Conservation (phyloP, 2,329 filamentous ascomycete genomes). For the Botrytis sinoallii region DNA sequence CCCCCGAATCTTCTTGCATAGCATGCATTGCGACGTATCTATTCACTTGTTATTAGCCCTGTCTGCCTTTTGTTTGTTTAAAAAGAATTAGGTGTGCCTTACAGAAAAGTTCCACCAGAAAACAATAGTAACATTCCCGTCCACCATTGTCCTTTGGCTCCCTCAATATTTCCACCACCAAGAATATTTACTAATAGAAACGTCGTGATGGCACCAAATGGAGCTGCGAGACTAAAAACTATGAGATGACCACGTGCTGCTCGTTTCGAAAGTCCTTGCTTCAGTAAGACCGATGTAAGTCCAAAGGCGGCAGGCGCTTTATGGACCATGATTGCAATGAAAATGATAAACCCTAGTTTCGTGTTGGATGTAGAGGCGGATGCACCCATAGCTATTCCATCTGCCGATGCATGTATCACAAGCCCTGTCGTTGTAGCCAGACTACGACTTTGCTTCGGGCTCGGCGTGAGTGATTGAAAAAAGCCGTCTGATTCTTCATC, state of each 20-base stretch:
- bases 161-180: slow-evolving; percentile 55
- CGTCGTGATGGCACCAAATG: slow-evolving; percentile 77
- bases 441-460: slow-evolving; percentile 57
- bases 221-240: slow-evolving; percentile 88
- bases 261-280: slow-evolving; percentile 86
- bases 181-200: slow-evolving; percentile 76
- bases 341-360: slow-evolving; percentile 84
- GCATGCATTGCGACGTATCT: slow-evolving; percentile 98
- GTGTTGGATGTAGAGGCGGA: slow-evolving; percentile 73
- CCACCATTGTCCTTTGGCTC: slow-evolving; percentile 67
- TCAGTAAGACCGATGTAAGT: slow-evolving; percentile 82
- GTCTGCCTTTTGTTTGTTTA: not conserved
- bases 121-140: slow-evolving; percentile 94
- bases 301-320: slow-evolving; percentile 96
- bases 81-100: slow-evolving; percentile 42
- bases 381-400: slow-evolving; percentile 93
- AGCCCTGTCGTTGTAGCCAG: slow-evolving; percentile 87
- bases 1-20: slow-evolving; percentile 72
- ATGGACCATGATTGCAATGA: slow-evolving; percentile 94
- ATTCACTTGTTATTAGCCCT: slow-evolving; percentile 28
- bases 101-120: slow-evolving; percentile 93
- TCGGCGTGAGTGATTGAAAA: slow-evolving; percentile 55
- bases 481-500: slow-evolving; percentile 57
- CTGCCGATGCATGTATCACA: slow-evolving; percentile 93
- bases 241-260: slow-evolving; percentile 80